Evolutionary conservation across 2,329 filamentous ascomycete genomes (phyloP).

Genomic region (Verticillium isaacii): DNA sequence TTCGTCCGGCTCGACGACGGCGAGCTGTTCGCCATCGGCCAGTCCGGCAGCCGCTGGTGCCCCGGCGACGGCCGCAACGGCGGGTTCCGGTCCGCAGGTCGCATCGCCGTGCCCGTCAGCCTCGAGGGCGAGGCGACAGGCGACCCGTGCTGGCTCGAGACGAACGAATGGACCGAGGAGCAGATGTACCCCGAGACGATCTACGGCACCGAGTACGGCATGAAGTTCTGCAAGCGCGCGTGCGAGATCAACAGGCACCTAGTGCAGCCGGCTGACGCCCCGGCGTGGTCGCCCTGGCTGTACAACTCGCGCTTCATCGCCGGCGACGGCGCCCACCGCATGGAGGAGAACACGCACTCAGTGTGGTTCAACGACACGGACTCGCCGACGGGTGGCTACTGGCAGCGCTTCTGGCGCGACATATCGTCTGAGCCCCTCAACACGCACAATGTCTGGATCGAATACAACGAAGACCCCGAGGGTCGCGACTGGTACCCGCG

Average conservation of each 20-base stretch:
- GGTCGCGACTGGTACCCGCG: conserved; percentile 17
- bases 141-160: conserved; percentile 17
- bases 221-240: conserved; percentile 12
- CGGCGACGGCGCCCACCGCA: conserved; percentile 13
- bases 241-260: conserved; percentile 12
- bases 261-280: conserved; percentile 8
- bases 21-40: conserved; percentile 13
- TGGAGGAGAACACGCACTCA: conserved; percentile 18
- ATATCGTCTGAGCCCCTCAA: conserved; percentile 14
- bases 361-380: conserved; percentile 15
- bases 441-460: conserved; percentile 17
- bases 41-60: conserved; percentile 13
- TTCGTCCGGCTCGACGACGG: conserved; percentile 9
- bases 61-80: conserved; percentile 1
- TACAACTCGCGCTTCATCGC: conserved; percentile 14
- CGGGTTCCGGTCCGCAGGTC: conserved; percentile 11
- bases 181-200: conserved; percentile 13
- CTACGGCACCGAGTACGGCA: conserved; percentile 16
- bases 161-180: conserved; percentile 13
- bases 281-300: conserved; percentile 16
- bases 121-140: conserved; percentile 10
- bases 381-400: conserved; percentile 15
- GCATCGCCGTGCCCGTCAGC: conserved; percentile 11
- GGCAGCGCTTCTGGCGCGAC: conserved; percentile 20
- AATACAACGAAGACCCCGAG: conserved; percentile 11